Evolutionary conservation across 495 filamentous ascomycete species (phyloP), one percentile per base, ranked within the genome.

Genomic region (Thozetella sp.): DNA sequence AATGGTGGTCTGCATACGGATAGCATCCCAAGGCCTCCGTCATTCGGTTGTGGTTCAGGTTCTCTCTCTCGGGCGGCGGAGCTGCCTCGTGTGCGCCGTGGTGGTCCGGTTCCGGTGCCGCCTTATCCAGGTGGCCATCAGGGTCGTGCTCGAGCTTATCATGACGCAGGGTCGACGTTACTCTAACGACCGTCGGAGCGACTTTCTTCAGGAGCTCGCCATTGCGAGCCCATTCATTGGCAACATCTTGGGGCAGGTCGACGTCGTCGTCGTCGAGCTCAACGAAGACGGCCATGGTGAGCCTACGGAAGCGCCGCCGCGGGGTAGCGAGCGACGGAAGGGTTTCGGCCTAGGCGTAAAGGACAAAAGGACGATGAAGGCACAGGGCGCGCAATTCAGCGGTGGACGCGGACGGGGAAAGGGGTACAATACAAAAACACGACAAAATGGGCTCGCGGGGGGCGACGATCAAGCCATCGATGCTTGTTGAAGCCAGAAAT

Each of bases 1-100:
- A 48, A 72, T 83, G 72, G 62, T 63, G 67, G 65, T 69, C 60
- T 65, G 74, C 80, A 64, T 81, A 97, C 93, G 93, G 93, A 83
- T 97, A 97, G 77, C 92, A 95, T 63, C 88, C 88, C 75, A 97
- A 79, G 62, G 90, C 89, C 67, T 85, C 82, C 26, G 91, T 90
- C 77, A 94, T 88, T 56, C 80, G 79, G 75, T 86, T 89, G 66
- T 80, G 70, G 68, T 92, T 93, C 48, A 80, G 84, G 74, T 86
- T 86, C 53, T 82, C 77, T 66, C 79, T 77, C 60, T 72, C 74
- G 51, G 60, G 58, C 25, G 64, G 60, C 48, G 62, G 57, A 59
- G 62, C 68, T 46, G 63, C 63, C 57, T 57, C 68, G 23, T 37
- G 23, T 17, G 50, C 46, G 50, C 65, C 59, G 15, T 56, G 51